These are phyloP conservation scores for Tolypocladium amazonense DNA, from an alignment of 2,329 filamentous ascomycete genomes.

Conservation along the genomic window DNA sequence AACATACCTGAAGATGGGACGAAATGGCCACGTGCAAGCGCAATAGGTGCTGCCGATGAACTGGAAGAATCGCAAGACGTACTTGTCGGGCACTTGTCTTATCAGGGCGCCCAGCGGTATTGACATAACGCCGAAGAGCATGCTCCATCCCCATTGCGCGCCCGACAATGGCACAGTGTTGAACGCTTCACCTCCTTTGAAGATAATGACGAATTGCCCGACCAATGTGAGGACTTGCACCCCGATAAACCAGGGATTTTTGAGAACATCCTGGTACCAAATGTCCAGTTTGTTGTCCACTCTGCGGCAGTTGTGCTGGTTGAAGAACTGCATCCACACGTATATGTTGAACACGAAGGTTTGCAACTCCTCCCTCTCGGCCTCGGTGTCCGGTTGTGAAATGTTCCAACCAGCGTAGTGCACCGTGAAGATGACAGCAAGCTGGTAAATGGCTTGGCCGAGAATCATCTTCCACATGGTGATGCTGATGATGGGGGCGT, in stretches of 20 bases:
- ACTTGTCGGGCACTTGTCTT: constrained; percentile 27
- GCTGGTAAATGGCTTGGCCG: constrained; percentile 68
- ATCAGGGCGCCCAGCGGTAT: constrained; percentile 46
- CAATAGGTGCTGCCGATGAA: constrained; percentile 8
- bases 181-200: constrained; percentile 59
- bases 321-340: constrained; percentile 87
- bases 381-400: constrained; percentile 36
- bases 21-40: constrained; percentile 10
- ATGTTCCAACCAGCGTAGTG: constrained; percentile 51
- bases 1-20: constrained; percentile 3
- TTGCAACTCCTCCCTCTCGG: constrained; percentile 27
- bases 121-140: constrained; percentile 56
- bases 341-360: constrained; percentile 80
- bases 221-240: constrained; percentile 58
- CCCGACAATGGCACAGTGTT: constrained; percentile 50
- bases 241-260: constrained; percentile 66
- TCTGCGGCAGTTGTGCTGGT: constrained; percentile 68
- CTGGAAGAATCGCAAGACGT: constrained; percentile 18
- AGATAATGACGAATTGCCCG: constrained; percentile 63
- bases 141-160: constrained; percentile 58
- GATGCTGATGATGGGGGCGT: constrained; percentile 59
- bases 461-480: constrained; percentile 90
- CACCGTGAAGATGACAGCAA: constrained; percentile 46
- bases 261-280: constrained; percentile 59
- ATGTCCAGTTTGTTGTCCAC: constrained; percentile 79